Evolutionary conservation across 202 grass and related monocot genomes (phyloP), one percentile per base, ranked within the genome.

Genomic region (Setaria italica): DNA sequence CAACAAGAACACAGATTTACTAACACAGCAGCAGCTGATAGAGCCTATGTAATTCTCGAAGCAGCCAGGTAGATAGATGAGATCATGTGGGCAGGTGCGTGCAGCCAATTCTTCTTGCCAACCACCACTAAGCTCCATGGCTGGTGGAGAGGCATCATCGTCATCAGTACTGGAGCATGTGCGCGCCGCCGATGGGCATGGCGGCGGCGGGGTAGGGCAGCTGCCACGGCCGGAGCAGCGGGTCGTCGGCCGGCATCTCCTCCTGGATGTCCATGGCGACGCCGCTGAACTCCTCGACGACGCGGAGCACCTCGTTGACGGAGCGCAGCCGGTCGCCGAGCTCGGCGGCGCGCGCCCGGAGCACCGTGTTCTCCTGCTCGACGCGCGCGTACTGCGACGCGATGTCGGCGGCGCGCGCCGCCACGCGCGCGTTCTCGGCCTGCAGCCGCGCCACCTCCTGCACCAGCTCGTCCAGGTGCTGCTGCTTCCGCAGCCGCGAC

Each of bases 211-310:
- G 72, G 85, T 63, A 89, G 1, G 85, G 87, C 14, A 90, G 92
- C 76, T 93, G 95, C 91, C 95, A 98, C 0, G 91, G 91, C 3
- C 88, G 82, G 74, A 95, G 88, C 62, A 92, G 90, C 16, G 87
- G 90, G 76, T 89, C 95, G 67, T 90, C 91, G 17, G 84, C 77
- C 15, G 84, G 86, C n/a, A 73, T 13, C 78, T 91, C 88, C 21
- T 92, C 92, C 62, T 90, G 92, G 78, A 97, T 91, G 89, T 95
- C 95, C 93, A 98, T 94, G 72, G 86, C 89, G 87, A 94, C 85
- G 67, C 93, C 95, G 56, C 95, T 90, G 75, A 92, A 90, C 6
- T 98, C 89, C 78, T 94, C 88, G 20, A 90, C 83, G 63, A 92
- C 48, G 54, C 89, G 89, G 79, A 98, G 92, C 45, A 98, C 88